phyloP scores from a whole-genome alignment of 1,284 basidiomycete genomes.

The Naganishia cerealis region DNA sequence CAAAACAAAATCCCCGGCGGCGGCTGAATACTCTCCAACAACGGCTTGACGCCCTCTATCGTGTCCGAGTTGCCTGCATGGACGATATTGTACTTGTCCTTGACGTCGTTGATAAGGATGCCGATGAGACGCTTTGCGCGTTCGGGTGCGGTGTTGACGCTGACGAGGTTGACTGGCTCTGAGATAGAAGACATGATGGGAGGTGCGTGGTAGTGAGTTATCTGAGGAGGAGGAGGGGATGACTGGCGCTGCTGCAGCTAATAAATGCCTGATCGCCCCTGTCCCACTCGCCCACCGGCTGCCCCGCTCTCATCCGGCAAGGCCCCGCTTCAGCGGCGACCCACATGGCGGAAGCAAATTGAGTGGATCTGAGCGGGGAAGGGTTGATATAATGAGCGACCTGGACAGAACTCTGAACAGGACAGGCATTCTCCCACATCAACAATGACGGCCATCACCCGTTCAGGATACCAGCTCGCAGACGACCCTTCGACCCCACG shows the following conservation, averaged over 20 bases:
- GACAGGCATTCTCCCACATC: background rate
- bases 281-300: background rate
- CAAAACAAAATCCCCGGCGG: slow-evolving; percentile 49
- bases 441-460: slow-evolving; percentile 8
- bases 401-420: background rate
- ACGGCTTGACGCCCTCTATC: slow-evolving; percentile 48
- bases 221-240: background rate
- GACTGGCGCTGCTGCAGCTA: background rate
- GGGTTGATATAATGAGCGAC: background rate
- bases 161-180: slow-evolving; percentile 47
- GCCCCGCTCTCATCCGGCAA: slow-evolving; percentile 10
- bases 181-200: slow-evolving; percentile 15
- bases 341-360: slow-evolving; percentile 1
- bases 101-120: slow-evolving; percentile 47
- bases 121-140: slow-evolving; percentile 50
- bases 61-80: slow-evolving; percentile 51
- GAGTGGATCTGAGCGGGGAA: slow-evolving; percentile 10
- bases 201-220: background rate
- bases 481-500: slow-evolving; percentile 45
- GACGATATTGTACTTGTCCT: slow-evolving; percentile 48
- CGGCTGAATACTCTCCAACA: slow-evolving; percentile 44
- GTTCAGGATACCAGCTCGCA: slow-evolving; percentile 27
- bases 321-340: background rate
- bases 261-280: no score
- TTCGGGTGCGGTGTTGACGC: slow-evolving; percentile 52